These are phyloP conservation scores for Lentinula sp. DNA, from an alignment of 768 basidiomycete genomes.

Conservation along the genomic window DNA sequence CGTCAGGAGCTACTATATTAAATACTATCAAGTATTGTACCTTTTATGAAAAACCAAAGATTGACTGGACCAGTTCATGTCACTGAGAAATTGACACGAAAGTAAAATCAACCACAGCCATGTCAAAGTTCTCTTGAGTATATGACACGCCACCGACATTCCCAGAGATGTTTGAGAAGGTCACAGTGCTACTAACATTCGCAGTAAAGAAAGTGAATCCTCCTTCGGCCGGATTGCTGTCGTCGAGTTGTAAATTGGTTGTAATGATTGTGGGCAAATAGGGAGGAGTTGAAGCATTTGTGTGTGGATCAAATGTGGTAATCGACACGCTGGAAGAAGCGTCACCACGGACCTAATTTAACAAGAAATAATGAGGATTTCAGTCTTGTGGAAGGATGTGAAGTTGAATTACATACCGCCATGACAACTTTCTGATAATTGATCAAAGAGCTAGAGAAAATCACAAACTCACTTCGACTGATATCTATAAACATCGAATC, in stretches of 20 bases:
- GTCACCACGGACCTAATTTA: background rate
- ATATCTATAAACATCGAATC: conserved; percentile 34
- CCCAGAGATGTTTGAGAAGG: background rate
- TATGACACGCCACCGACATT: background rate
- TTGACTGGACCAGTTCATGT: too few species aligned
- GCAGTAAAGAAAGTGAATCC: background rate
- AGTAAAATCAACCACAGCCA: background rate
- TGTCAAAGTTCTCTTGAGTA: background rate
- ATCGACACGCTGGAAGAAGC: background rate
- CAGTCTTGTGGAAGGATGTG: background rate
- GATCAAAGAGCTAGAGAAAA: background rate
- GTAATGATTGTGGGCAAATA: background rate
- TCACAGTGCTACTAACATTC: background rate
- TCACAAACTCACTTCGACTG: background rate
- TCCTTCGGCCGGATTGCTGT: background rate
- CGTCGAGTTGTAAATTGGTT: background rate
- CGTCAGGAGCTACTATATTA: too few species aligned
- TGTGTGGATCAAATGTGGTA: background rate
- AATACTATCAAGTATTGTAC: too few species aligned
- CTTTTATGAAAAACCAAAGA: too few species aligned
- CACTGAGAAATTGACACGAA: background rate
- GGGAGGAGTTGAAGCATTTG: background rate
- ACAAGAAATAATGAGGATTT: background rate
- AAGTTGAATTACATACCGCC: background rate
- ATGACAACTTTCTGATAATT: background rate